A percentile compares a stretch with the other conserved stretches of the same genome.
phyloP scores from a whole-genome alignment of 148 eudicot species.

The Cornus florida region DNA sequence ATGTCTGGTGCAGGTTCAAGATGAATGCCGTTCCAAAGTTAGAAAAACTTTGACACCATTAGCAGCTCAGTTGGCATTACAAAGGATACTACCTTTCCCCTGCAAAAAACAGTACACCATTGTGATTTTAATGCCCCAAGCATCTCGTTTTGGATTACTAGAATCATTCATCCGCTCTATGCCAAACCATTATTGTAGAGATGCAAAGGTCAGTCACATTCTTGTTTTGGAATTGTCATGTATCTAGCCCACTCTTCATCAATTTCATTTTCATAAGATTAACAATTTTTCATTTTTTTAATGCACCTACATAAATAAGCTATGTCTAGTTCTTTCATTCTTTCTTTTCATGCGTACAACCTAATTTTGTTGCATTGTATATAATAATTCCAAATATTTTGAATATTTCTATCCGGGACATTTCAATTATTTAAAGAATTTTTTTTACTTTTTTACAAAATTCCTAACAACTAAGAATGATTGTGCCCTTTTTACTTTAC shows the following conservation, averaged over 20 bases:
- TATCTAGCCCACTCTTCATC: neutral
- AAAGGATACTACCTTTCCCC: constrained; percentile 76
- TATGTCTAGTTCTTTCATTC: no score
- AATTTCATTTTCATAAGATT: neutral
- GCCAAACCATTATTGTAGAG: constrained; percentile 26
- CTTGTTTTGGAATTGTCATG: constrained; percentile 3
- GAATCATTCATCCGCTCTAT: constrained; percentile 38
- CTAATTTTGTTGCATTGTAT: no score
- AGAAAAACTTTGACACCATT: constrained; percentile 55
- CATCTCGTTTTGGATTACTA: constrained; percentile 36
- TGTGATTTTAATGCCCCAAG: constrained; percentile 78
- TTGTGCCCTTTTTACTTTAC: no score
- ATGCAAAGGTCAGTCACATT: constrained; percentile 56
- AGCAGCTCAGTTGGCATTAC: constrained; percentile 63
- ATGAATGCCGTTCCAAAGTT: constrained; percentile 70
- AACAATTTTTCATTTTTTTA: neutral
- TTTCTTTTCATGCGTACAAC: no score
- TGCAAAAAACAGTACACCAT: constrained; percentile 80
- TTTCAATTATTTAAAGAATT: neutral
- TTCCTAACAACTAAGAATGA: neutral
- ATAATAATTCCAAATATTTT: no score
- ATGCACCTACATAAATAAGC: no score
- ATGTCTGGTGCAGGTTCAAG: constrained; percentile 54
- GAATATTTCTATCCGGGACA: no score
- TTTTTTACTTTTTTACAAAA: neutral